Evolutionary conservation across 2,329 filamentous ascomycete genomes (phyloP).

Genomic region (Peltaster fructicola): DNA sequence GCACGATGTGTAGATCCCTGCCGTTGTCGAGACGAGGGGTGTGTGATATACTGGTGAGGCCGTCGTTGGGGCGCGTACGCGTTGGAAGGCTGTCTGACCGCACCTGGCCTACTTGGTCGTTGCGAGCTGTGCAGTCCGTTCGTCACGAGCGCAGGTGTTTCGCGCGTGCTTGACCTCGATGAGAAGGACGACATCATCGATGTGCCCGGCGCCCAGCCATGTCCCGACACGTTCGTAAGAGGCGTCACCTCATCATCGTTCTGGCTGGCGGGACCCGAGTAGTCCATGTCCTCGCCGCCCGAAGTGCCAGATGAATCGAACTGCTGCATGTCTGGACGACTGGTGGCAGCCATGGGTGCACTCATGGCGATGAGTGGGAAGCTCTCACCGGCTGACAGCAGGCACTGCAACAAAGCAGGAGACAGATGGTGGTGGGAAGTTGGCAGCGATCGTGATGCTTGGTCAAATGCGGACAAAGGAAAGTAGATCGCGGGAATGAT

Average conservation of each 20-base stretch:
- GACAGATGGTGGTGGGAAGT: too few relatives aligned
- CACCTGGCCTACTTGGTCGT: slow-evolving; percentile 20
- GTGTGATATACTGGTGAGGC: slow-evolving; percentile 30
- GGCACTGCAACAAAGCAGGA: too few relatives aligned
- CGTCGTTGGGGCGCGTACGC: slow-evolving; percentile 32
- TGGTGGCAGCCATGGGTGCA: too few relatives aligned
- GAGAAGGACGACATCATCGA: slow-evolving; percentile 1
- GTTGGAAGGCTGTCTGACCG: slow-evolving; percentile 31
- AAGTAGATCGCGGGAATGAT: too few relatives aligned
- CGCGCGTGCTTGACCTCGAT: not conserved
- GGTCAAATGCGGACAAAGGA: too few relatives aligned
- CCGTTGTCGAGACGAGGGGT: slow-evolving; percentile 29
- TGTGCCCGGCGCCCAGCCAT: slow-evolving; percentile 11
- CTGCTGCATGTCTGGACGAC: too few relatives aligned
- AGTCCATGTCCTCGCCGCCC: too few relatives aligned
- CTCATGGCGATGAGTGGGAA: too few relatives aligned
- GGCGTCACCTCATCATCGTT: slow-evolving; percentile 13
- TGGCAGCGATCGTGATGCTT: too few relatives aligned
- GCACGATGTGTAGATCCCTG: slow-evolving; percentile 38
- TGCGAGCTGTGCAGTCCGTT: slow-evolving; percentile 11
- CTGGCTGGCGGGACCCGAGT: too few relatives aligned
- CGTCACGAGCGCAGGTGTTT: slow-evolving; percentile 5
- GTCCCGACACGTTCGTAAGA: slow-evolving; percentile 13
- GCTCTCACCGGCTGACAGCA: too few relatives aligned
- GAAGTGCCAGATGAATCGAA: too few relatives aligned